phyloP scores from a whole-genome alignment of 2,329 filamentous ascomycete species.

The Colletotrichum gloeosporioides region DNA sequence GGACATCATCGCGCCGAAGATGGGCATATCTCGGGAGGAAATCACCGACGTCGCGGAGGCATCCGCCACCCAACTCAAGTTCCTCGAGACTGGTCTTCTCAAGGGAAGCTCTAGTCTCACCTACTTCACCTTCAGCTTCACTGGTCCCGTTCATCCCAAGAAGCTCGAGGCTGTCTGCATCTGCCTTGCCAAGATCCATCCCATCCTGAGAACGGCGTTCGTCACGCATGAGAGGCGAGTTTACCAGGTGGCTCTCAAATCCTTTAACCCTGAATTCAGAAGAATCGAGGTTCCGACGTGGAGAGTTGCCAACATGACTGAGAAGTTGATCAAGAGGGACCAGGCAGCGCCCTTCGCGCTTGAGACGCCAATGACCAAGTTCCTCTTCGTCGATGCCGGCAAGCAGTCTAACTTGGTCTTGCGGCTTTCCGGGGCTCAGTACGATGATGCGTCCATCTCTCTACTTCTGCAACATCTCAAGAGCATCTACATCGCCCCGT shows the following conservation, averaged over 20 bases:
- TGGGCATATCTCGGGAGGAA: slow-evolving; percentile 44
- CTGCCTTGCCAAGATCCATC: slow-evolving; percentile 48
- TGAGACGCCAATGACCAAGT: slow-evolving; percentile 51
- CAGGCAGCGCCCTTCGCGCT: slow-evolving; percentile 45
- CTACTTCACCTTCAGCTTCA: slow-evolving; percentile 55
- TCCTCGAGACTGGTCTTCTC: slow-evolving; percentile 54
- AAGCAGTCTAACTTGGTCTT: slow-evolving; percentile 53
- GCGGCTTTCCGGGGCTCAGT: slow-evolving; percentile 54
- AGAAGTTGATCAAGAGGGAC: slow-evolving; percentile 49
- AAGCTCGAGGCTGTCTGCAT: slow-evolving; percentile 53
- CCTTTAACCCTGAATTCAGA: slow-evolving; percentile 48
- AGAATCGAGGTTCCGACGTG: slow-evolving; percentile 45
- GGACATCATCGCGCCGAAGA: slow-evolving; percentile 45
- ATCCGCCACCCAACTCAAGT: slow-evolving; percentile 51
- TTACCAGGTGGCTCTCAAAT: slow-evolving; percentile 53
- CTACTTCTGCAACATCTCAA: slow-evolving; percentile 54
- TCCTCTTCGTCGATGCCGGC: slow-evolving; percentile 54
- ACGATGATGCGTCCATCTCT: slow-evolving; percentile 51
- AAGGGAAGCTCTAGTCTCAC: slow-evolving; percentile 48
- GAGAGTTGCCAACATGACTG: slow-evolving; percentile 41
- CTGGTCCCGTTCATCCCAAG: slow-evolving; percentile 43
- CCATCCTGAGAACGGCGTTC: slow-evolving; percentile 61
- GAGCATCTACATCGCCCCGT: slow-evolving; percentile 46
- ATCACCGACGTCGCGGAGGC: slow-evolving; percentile 56
- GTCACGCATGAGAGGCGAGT: slow-evolving; percentile 49